Conservation (phyloP, 306 rosid species). For the Cucurbita ficifolia region DNA sequence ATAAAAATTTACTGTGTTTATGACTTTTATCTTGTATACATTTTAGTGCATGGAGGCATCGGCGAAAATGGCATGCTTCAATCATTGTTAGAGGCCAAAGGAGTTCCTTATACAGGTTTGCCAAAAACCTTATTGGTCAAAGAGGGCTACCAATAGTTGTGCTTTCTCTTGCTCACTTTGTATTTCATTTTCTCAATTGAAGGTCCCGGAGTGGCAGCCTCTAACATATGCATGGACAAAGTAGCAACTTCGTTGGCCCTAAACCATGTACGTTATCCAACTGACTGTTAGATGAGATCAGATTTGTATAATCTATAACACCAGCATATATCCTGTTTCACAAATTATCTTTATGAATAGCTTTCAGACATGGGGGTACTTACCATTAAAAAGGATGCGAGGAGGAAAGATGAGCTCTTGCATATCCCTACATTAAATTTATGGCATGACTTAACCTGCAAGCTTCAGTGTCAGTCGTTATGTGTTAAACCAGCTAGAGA, state of each 20-base stretch:
- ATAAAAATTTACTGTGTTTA: background rate
- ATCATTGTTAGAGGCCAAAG: conserved; percentile 66
- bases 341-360: conserved; percentile 27
- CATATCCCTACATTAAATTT: conserved; percentile 27
- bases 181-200: conserved; percentile 12
- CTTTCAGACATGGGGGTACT: conserved; percentile 64
- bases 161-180: background rate
- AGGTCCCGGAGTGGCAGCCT: conserved; percentile 85
- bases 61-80: conserved; percentile 97
- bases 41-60: conserved; percentile 92
- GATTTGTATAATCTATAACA: background rate
- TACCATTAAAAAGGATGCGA: conserved; percentile 60
- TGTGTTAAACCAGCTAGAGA: conserved; percentile 92
- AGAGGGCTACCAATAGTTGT: background rate
- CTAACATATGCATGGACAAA: conserved; percentile 87
- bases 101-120: conserved; percentile 79
- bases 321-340: background rate
- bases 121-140: conserved; percentile 7
- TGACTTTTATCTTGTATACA: conserved; percentile 12
- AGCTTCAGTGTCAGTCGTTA: conserved; percentile 60
- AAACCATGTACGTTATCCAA: conserved; percentile 42
- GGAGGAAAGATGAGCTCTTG: conserved; percentile 38
- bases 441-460: conserved; percentile 63
- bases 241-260: conserved; percentile 72
- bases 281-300: background rate